Evolutionary conservation across 164 flowering plant genomes (phyloP), one percentile per base, ranked within the genome.

Genomic region (Taxillus chinensis): DNA sequence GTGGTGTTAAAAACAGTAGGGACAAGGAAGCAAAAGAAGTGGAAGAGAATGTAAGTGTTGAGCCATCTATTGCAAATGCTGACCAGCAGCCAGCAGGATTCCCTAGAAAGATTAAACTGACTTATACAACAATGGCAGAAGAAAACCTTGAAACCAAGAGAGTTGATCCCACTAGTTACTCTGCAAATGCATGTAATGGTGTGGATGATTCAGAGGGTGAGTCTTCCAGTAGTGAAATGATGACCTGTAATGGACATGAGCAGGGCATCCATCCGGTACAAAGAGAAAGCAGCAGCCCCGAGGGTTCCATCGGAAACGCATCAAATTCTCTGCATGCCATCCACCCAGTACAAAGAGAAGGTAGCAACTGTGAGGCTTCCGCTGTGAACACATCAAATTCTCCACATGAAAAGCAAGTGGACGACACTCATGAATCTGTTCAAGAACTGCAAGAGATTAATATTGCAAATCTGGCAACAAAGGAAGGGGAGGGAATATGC

Each of bases 61-160:
- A 69, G 53, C 62, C 48, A 56, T 37, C 62, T 42, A 68, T 52
- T 40, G 65, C 64, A 58, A 61, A n/a, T 16, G 49, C 50, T 17
- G 71, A 68, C 42, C 37, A 41, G 45, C 63, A 56, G 9, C 67
- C 64, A 46, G 61, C 53, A 41, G 75, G 65, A 60, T 41, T 69
- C 43, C 40, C 58, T 8, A 51, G 15, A 39, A 61, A 13, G 55
- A 72, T 65, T 51, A 67, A 68, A 39, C 52, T 70, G 60, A 54
- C 74, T 65, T 42, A 64, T 43, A 62, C 67, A 43, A 50, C 12
- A n/a, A 62, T 59, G n/a, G 45, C 76, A 41, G 75, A 71, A 57
- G 85, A 84, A 50, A 78, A 65, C 56, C 78, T 74, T 11, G 91
- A 85, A 67, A 85, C 83, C 12, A 83, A 85, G 66, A 77, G 69